Evolutionary conservation across 164 flowering plant species (phyloP).

Genomic region (Annona cherimola): DNA sequence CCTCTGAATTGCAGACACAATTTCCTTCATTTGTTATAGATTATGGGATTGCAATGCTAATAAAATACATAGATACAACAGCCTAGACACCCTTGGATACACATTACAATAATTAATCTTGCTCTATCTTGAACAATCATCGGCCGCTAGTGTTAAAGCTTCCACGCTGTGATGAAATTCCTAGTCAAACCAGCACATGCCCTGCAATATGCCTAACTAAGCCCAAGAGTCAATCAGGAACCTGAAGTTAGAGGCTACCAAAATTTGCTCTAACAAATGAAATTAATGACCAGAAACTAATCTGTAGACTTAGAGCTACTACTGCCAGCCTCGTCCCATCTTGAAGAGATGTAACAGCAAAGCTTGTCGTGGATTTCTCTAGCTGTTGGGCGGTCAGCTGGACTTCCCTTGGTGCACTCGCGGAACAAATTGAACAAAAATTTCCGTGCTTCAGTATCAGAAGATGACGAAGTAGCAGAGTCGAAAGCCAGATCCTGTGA

Average conservation of each 20-base stretch:
- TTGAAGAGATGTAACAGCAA: constrained; percentile 14
- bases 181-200: not conserved
- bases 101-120: no score
- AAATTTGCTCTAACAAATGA: constrained; percentile 1
- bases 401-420: constrained; percentile 57
- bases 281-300: not conserved
- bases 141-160: not conserved
- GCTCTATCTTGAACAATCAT: no score
- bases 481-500: constrained; percentile 27
- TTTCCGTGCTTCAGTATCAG: constrained; percentile 28
- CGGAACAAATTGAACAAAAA: constrained; percentile 55
- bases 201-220: not conserved
- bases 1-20: no score
- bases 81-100: no score
- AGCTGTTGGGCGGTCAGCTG: constrained; percentile 71
- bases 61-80: no score
- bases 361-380: constrained; percentile 43
- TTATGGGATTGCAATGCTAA: no score
- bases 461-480: constrained; percentile 11
- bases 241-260: constrained; percentile 19
- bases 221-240: not conserved
- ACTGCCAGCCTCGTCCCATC: constrained; percentile 10
- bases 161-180: not conserved
- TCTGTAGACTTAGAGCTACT: not conserved
- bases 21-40: no score